A percentile compares a stretch with the other conserved stretches of the same genome.
Conservation (phyloP, 1,284 basidiomycete genomes). For the Heterobasidion annosum region DNA sequence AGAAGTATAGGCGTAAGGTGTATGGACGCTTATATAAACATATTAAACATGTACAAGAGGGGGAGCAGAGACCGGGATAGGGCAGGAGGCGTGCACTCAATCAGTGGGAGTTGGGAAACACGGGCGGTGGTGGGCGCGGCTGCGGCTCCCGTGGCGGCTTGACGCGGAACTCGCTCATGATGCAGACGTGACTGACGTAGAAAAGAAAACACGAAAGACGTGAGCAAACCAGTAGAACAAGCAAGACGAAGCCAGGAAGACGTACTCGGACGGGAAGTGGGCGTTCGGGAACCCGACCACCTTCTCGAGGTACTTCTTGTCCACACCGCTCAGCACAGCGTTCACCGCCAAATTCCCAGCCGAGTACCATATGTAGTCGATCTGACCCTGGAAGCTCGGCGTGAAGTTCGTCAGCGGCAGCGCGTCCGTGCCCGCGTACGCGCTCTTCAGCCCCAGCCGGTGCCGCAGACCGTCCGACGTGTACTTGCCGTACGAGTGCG, state of each 20-base stretch:
- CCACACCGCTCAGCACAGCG: conserved; percentile 84
- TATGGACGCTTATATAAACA: not conserved
- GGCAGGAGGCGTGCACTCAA: conserved; percentile 13
- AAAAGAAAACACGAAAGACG: conserved; percentile 14
- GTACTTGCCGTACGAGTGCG: conserved; percentile 86
- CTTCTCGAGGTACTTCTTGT: conserved; percentile 80
- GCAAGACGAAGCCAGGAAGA: conserved; percentile 16
- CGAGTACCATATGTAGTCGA: conserved; percentile 96
- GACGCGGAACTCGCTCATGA: conserved; percentile 65
- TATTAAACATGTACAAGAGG: conserved; percentile 3
- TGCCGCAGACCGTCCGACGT: conserved; percentile 87
- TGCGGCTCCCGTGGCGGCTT: conserved; percentile 49
- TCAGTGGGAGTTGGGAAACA: conserved; percentile 25
- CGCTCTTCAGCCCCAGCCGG: conserved; percentile 74
- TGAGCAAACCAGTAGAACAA: conserved; percentile 7
- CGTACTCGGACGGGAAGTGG: conserved; percentile 93
- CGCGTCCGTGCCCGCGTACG: conserved; percentile 65
- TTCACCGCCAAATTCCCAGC: conserved; percentile 75
- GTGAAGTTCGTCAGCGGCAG: conserved; percentile 88
- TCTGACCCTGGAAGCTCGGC: conserved; percentile 73
- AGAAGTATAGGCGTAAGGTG: not conserved
- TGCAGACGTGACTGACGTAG: conserved; percentile 48
- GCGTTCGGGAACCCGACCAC: conserved; percentile 96
- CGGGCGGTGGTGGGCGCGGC: conserved; percentile 25
- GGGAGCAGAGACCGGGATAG: conserved; percentile 12